phyloP scores from a whole-genome alignment of 441 rosid species.

The Macaranga tanarius region DNA sequence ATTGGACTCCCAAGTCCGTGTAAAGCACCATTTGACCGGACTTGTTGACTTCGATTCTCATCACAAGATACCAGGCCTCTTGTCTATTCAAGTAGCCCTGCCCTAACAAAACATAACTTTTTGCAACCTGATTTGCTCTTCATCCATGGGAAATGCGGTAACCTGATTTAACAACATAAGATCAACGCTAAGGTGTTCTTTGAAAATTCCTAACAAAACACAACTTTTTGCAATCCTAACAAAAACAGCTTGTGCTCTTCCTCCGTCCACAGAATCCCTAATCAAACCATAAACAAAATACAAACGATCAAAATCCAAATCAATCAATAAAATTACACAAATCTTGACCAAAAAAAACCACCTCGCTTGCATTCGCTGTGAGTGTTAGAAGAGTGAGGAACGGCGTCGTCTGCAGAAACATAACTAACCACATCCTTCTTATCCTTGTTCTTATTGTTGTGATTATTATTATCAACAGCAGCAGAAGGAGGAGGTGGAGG shows the following conservation, averaged over 20 bases:
- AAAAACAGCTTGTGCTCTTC: conserved; percentile 84
- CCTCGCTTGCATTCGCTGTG: conserved; percentile 92
- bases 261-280: conserved; percentile 93
- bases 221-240: conserved; percentile 73
- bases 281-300: conserved; percentile 5
- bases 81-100: no score
- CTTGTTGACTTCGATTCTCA: no score
- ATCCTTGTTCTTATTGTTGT: conserved; percentile 1
- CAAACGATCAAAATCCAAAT: background rate
- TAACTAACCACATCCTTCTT: conserved; percentile 49
- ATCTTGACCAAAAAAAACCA: conserved; percentile 29
- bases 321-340: background rate
- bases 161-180: no score
- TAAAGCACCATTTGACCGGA: no score
- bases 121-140: no score
- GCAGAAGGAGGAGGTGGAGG: conserved; percentile 27
- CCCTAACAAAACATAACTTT: no score
- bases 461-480: no score
- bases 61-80: no score
- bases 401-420: conserved; percentile 82
- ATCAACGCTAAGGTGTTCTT: no score
- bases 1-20: no score
- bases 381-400: conserved; percentile 41
- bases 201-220: no score
- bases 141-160: no score